These are phyloP conservation scores for Cladophialophora carrionii DNA, from an alignment of 2,329 filamentous ascomycete genomes.

Conservation along the genomic window DNA sequence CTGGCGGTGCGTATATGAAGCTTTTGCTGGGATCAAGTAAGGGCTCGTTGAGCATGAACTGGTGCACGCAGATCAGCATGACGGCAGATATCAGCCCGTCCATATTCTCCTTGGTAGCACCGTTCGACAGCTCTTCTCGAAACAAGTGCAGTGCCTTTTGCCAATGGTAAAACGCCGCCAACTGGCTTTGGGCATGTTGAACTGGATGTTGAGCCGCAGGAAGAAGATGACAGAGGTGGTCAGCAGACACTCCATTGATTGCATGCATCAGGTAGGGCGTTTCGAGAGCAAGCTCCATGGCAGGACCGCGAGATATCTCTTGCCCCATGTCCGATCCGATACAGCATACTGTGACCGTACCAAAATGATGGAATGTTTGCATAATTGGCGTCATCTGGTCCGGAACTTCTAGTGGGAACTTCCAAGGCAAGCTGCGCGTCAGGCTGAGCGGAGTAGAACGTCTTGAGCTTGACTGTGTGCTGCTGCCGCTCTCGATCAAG, in stretches of 20 bases:
- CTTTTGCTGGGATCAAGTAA: conserved; percentile 13
- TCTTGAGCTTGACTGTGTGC: not conserved
- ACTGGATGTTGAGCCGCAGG: conserved; percentile 38
- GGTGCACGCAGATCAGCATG: conserved; percentile 45
- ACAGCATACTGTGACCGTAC: conserved; percentile 23
- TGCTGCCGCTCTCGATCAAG: not conserved
- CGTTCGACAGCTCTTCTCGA: conserved; percentile 40
- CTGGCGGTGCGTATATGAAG: conserved; percentile 22
- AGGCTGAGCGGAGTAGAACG: conserved; percentile 7
- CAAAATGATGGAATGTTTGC: conserved; percentile 28
- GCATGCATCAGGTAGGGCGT: conserved; percentile 47
- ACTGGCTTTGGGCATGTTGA: conserved; percentile 39
- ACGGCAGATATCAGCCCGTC: conserved; percentile 46
- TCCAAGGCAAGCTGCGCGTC: not conserved
- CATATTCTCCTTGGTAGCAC: conserved; percentile 43
- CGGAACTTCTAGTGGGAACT: conserved; percentile 9
- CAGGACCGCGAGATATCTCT: conserved; percentile 12
- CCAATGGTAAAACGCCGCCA: conserved; percentile 44
- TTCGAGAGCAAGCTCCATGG: conserved; percentile 32
- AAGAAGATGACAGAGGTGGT: conserved; percentile 41
- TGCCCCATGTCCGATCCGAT: conserved; percentile 28
- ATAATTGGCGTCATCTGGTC: conserved; percentile 23
- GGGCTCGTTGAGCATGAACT: conserved; percentile 38
- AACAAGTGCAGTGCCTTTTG: conserved; percentile 45
- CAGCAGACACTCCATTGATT: conserved; percentile 43